These are phyloP conservation scores for Rasamsonia emersonii DNA, from an alignment of 2,329 filamentous ascomycete species.

Conservation along the genomic window DNA sequence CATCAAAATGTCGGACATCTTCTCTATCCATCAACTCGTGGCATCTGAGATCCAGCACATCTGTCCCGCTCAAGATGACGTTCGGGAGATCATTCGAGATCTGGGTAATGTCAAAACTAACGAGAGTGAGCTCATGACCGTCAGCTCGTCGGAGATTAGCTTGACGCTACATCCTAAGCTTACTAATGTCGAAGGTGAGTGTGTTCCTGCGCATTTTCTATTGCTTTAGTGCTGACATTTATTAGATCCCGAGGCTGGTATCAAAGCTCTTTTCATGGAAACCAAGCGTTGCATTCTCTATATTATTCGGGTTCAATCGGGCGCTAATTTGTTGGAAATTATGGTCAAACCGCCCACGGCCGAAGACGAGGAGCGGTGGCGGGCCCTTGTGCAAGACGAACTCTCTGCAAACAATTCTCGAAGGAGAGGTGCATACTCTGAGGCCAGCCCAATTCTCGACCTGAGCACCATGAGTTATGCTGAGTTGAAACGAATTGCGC, in stretches of 20 bases:
- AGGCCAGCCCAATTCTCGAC: constrained; percentile 73
- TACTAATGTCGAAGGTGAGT: constrained; percentile 65
- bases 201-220: neutral
- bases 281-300: constrained; percentile 96
- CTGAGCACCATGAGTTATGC: constrained; percentile 83
- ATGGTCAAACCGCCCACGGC: constrained; percentile 78
- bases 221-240: constrained; percentile 6
- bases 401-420: constrained; percentile 59
- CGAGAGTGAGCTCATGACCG: constrained; percentile 82
- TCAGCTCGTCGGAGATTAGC: constrained; percentile 80
- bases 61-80: constrained; percentile 73
- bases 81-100: constrained; percentile 83
- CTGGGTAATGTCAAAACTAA: constrained; percentile 94
- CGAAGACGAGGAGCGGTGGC: constrained; percentile 88
- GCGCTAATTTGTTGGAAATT: constrained; percentile 86
- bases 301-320: constrained; percentile 93
- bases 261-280: constrained; percentile 94
- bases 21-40: constrained; percentile 86
- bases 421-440: constrained; percentile 79
- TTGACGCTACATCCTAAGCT: constrained; percentile 85
- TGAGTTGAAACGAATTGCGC: constrained; percentile 82
- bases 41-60: constrained; percentile 68
- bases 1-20: constrained; percentile 97
- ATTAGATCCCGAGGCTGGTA: constrained; percentile 76
- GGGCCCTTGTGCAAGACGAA: constrained; percentile 71